These are phyloP conservation scores for Fraxinus xanthoxyloides DNA, from an alignment of 305 asterid species.

Conservation along the genomic window DNA sequence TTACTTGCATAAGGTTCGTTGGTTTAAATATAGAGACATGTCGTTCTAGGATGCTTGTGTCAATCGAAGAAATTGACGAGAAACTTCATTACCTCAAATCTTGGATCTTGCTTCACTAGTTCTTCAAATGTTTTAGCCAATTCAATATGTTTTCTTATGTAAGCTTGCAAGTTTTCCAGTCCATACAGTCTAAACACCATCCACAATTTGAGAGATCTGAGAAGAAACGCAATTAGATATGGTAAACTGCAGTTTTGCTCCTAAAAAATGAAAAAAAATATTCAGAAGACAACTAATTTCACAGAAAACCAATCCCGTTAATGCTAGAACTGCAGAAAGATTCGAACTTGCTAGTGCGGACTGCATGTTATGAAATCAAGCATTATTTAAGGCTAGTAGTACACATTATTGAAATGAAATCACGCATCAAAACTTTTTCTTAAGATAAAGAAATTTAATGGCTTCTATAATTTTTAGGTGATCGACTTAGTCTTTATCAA, in stretches of 20 bases:
- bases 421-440: background rate
- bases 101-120: slow-evolving; percentile 63
- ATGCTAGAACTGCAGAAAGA: background rate
- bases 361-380: background rate
- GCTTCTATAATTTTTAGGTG: background rate
- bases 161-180: slow-evolving; percentile 74
- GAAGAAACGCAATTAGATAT: slow-evolving; percentile 12
- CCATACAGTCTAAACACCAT: slow-evolving; percentile 94
- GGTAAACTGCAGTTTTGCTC: background rate
- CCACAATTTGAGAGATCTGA: slow-evolving; percentile 92
- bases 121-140: slow-evolving; percentile 69
- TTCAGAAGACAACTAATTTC: background rate
- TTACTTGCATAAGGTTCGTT: background rate
- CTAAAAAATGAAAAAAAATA: background rate
- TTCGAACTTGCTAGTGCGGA: background rate
- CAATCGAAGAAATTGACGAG: slow-evolving; percentile 1
- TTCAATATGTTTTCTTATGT: slow-evolving; percentile 76
- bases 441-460: background rate
- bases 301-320: background rate
- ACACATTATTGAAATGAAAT: background rate
- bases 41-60: background rate
- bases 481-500: background rate
- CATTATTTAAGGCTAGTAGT: background rate
- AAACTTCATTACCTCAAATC: slow-evolving; percentile 65
- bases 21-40: background rate